phyloP scores from a whole-genome alignment of 345 rosid genomes.

The rapeseed (Brassica napus) region Da-Ae NC_063446.1:10609501-10610000 shows the following conservation, averaged over 20 bases:
- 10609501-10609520: slow-evolving; percentile 55
- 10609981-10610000: slow-evolving; percentile 83
- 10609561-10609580: slow-evolving; percentile 44
- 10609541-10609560: slow-evolving; percentile 91
- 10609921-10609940: slow-evolving; percentile 49
- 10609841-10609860: slow-evolving; percentile 94
- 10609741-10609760: slow-evolving; percentile 89
- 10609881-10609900: not conserved
- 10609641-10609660: not conserved
- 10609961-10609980: slow-evolving; percentile 93
- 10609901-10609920: not conserved
- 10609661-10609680: not conserved
- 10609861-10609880: slow-evolving; percentile 18
- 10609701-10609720: not conserved
- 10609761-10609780: slow-evolving; percentile 78
- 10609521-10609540: slow-evolving; percentile 88
- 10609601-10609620: slow-evolving; percentile 1
- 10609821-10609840: slow-evolving; percentile 89
- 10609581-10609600: slow-evolving; percentile 10
- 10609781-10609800: slow-evolving; percentile 94
- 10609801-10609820: slow-evolving; percentile 85
- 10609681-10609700: not conserved
- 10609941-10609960: slow-evolving; percentile 79
- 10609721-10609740: slow-evolving; percentile 11
- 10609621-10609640: slow-evolving; percentile 9